A percentile compares a stretch with the other conserved stretches of the same genome.
Conservation (phyloP, 1,284 basidiomycete genomes). For the Tremellales sp. region DNA sequence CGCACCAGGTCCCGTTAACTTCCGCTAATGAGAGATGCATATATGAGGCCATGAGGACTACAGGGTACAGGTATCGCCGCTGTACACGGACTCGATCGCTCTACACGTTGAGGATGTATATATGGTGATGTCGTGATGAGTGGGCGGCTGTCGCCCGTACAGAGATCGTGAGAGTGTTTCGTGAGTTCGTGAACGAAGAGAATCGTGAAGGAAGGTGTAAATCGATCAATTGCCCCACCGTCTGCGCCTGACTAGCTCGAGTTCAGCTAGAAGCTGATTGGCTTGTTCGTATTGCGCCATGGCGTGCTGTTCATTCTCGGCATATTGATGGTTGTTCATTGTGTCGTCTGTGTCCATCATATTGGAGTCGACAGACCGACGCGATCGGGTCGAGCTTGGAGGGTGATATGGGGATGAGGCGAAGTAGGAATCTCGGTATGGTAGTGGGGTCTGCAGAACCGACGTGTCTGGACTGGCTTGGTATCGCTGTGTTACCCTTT, state of each 20-base stretch:
- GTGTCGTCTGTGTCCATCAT: not conserved
- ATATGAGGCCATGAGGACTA: no score
- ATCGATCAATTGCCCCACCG: constrained; percentile 18
- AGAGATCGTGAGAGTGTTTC: not conserved
- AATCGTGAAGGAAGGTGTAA: not conserved
- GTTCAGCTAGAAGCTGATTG: constrained; percentile 39
- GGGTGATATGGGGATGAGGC: not conserved
- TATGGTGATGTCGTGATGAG: no score
- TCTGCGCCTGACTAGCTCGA: constrained; percentile 32
- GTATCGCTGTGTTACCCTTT: not conserved
- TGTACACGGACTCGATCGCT: no score
- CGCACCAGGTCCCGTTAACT: no score
- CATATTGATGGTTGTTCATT: not conserved
- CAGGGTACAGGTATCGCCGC: no score
- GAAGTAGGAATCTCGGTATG: not conserved
- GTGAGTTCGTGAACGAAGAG: no score
- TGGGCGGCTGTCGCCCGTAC: no score
- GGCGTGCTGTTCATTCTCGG: constrained; percentile 17
- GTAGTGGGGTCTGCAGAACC: no score
- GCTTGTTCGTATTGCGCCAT: constrained; percentile 39
- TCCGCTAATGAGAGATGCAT: no score
- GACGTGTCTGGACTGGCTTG: not conserved
- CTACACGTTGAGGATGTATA: no score
- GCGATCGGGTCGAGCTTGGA: not conserved
- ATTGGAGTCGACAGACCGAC: not conserved